A percentile compares a stretch with the other conserved stretches of the same genome.
Evolutionary conservation across 176 grass and related monocot genomes (phyloP).

Genomic region (Puccinellia tenuiflora): DNA sequence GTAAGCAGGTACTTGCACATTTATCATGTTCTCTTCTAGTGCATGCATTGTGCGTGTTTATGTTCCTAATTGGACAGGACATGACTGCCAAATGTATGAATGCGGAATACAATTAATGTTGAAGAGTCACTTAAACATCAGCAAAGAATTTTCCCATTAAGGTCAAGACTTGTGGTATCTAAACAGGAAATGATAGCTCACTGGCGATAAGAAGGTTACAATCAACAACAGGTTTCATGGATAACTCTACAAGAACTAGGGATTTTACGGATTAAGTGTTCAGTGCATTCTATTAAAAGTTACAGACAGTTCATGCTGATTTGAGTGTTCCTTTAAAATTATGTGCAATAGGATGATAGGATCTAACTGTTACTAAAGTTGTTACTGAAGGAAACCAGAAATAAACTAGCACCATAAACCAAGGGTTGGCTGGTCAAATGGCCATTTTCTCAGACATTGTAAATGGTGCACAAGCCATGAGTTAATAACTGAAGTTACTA

Average conservation of each 20-base stretch:
- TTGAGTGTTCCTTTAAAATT: neutral
- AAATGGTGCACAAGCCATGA: neutral
- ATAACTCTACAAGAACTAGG: neutral
- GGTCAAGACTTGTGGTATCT: neutral
- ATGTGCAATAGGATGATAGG: neutral
- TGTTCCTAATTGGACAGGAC: neutral
- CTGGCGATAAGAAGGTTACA: neutral
- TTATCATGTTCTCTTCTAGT: neutral
- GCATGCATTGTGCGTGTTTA: neutral
- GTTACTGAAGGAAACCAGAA: neutral
- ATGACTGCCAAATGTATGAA: neutral
- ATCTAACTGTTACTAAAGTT: neutral
- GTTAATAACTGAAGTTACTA: neutral
- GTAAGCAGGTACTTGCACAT: neutral
- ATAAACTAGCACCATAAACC: neutral
- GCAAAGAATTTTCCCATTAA: neutral
- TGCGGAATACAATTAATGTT: neutral
- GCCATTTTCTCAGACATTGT: neutral
- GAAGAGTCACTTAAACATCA: neutral
- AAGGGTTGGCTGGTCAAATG: neutral
- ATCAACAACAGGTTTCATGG: neutral
- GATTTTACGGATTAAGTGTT: neutral
- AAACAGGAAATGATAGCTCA: neutral
- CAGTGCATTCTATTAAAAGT: neutral
- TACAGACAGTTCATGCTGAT: neutral